Percentiles rank a stretch among this genome's conserved stretches.
Evolutionary conservation across 495 filamentous ascomycete genomes (phyloP).

Genomic region (Cenococcum geophilum): DNA sequence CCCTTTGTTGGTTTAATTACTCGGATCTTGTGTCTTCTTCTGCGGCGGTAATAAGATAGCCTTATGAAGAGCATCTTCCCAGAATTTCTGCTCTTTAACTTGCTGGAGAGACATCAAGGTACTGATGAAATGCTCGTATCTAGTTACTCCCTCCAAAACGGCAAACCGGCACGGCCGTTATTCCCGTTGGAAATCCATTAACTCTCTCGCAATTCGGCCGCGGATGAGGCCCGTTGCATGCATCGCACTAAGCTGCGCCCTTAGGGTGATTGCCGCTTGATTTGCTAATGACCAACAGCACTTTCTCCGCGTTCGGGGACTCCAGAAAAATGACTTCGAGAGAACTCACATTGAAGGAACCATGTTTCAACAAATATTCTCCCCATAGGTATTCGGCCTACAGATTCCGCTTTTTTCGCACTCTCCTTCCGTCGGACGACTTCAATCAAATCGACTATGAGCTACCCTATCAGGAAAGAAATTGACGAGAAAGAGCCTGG

Average conservation of each 20-base stretch:
- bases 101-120: neutral
- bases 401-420: neutral
- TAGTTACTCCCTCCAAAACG: neutral
- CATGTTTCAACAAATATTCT: neutral
- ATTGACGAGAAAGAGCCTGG: neutral
- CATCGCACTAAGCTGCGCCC: conserved; percentile 3
- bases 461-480: neutral
- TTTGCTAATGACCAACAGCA: neutral
- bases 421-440: neutral
- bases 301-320: neutral
- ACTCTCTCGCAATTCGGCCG: neutral
- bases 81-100: neutral
- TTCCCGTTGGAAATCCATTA: neutral
- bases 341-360: neutral
- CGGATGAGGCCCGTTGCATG: neutral
- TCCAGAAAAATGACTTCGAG: neutral
- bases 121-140: neutral
- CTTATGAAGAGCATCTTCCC: too few species aligned
- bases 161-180: conserved; percentile 4
- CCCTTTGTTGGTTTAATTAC: too few species aligned
- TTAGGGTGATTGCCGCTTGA: neutral
- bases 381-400: neutral
- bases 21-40: too few species aligned
- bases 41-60: too few species aligned
- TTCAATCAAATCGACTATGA: neutral